phyloP scores from a whole-genome alignment of 139 green algal species.

The Micromonas commoda region DNA sequence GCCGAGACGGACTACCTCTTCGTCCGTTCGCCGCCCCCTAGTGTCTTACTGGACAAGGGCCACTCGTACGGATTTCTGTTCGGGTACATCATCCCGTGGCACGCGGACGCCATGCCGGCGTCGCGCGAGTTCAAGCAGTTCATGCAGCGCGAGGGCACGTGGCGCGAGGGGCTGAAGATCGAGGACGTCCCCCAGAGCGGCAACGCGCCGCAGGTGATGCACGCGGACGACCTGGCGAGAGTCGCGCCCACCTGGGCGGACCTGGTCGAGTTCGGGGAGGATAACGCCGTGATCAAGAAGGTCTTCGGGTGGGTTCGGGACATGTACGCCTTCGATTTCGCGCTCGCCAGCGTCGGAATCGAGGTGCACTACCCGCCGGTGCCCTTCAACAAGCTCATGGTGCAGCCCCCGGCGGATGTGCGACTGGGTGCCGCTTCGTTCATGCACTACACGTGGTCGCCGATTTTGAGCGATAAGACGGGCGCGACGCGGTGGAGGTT shows the following conservation, averaged over 20 bases:
- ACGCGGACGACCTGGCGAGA: conserved; percentile 47
- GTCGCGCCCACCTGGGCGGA: conserved; percentile 35
- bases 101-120: conserved; percentile 26
- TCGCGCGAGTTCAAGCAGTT: conserved; percentile 42
- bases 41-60: neutral
- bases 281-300: conserved; percentile 43
- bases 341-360: neutral
- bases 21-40: conserved; percentile 9
- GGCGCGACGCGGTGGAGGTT: conserved; percentile 21
- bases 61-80: conserved; percentile 20
- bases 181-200: conserved; percentile 46
- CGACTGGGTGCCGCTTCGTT: conserved; percentile 56
- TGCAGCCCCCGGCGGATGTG: conserved; percentile 72
- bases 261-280: neutral
- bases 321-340: conserved; percentile 76
- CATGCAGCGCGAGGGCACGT: conserved; percentile 28
- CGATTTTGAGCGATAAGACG: neutral
- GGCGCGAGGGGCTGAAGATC: too few relatives aligned
- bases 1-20: conserved; percentile 33
- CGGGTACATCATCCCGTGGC: conserved; percentile 27
- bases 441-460: conserved; percentile 83
- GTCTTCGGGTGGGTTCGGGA: conserved; percentile 72
- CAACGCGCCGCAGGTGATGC: conserved; percentile 62
- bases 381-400: conserved; percentile 47
- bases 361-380: neutral